These are phyloP conservation scores for Colletotrichum cordylinicola DNA, from an alignment of 2,329 filamentous ascomycete genomes.

Conservation along the genomic window DNA sequence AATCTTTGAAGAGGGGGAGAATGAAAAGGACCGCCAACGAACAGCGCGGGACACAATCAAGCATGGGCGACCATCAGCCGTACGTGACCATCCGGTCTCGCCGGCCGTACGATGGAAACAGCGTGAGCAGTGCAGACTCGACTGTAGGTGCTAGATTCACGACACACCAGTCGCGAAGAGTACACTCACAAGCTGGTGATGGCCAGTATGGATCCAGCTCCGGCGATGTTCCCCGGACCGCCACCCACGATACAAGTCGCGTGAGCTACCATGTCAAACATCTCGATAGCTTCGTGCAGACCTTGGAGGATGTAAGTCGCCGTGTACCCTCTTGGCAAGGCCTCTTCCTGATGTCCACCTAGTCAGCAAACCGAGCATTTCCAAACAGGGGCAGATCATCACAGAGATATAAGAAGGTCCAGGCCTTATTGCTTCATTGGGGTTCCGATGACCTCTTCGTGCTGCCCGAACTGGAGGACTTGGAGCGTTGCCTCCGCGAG, in stretches of 20 bases:
- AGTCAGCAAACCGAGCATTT: conserved; percentile 62
- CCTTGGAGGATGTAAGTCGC: conserved; percentile 57
- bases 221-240: conserved; percentile 42
- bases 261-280: conserved; percentile 65
- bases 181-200: conserved; percentile 18
- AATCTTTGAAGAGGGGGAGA: background rate
- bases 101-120: conserved; percentile 49
- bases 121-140: conserved; percentile 53
- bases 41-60: background rate
- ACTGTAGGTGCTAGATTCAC: conserved; percentile 45
- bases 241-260: conserved; percentile 63
- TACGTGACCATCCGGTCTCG: conserved; percentile 61
- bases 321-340: background rate
- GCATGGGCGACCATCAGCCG: conserved; percentile 37
- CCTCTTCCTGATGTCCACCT: background rate
- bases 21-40: too few relatives aligned
- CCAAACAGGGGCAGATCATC: conserved; percentile 58
- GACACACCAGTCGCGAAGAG: conserved; percentile 8
- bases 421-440: conserved; percentile 62
- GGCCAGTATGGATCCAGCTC: conserved; percentile 49
- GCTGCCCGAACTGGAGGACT: conserved; percentile 61
- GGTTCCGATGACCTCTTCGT: conserved; percentile 64
- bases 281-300: conserved; percentile 58
- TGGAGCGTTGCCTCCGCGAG: conserved; percentile 59
- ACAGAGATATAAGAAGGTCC: conserved; percentile 62